phyloP scores from a whole-genome alignment of 2,329 filamentous ascomycete species.

The Cladosporium sphaerospermum region DNA sequence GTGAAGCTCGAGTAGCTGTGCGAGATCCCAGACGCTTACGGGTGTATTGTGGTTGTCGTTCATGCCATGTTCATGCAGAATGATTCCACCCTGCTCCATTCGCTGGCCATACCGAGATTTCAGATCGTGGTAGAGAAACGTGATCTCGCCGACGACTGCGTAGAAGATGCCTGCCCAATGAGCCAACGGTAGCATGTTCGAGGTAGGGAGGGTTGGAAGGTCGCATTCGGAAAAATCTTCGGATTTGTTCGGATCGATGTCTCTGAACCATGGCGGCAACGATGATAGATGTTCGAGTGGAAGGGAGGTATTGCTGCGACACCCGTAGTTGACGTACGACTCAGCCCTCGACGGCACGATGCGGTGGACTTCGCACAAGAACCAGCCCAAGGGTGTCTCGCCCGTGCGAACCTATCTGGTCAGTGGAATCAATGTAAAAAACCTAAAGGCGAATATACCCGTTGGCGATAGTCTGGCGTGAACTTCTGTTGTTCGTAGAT shows the following conservation, averaged over 20 bases:
- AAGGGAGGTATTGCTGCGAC: background rate
- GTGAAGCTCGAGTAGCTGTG: constrained; percentile 17
- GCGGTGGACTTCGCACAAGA: constrained; percentile 1
- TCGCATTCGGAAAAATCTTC: background rate
- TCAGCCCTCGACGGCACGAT: background rate
- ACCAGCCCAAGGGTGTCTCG: constrained; percentile 1
- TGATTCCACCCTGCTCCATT: constrained; percentile 8
- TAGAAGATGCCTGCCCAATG: constrained; percentile 20
- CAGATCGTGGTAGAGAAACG: constrained; percentile 15
- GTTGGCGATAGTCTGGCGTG: background rate
- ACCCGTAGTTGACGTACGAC: background rate
- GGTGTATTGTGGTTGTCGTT: constrained; percentile 7
- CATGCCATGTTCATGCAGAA: constrained; percentile 16
- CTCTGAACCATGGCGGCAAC: constrained; percentile 2
- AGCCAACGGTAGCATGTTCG: constrained; percentile 7
- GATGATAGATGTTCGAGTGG: background rate
- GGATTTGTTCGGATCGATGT: background rate
- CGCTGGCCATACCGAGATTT: constrained; percentile 11
- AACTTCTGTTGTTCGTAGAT: constrained; percentile 4
- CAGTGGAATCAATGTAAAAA: background rate
- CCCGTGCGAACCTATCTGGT: constrained; percentile 5
- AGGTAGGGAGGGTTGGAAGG: background rate
- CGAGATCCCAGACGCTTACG: constrained; percentile 15
- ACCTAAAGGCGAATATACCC: background rate
- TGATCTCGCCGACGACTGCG: constrained; percentile 18